Conservation (phyloP, 2,329 filamentous ascomycete species). For the Fusarium humuli region DNA sequence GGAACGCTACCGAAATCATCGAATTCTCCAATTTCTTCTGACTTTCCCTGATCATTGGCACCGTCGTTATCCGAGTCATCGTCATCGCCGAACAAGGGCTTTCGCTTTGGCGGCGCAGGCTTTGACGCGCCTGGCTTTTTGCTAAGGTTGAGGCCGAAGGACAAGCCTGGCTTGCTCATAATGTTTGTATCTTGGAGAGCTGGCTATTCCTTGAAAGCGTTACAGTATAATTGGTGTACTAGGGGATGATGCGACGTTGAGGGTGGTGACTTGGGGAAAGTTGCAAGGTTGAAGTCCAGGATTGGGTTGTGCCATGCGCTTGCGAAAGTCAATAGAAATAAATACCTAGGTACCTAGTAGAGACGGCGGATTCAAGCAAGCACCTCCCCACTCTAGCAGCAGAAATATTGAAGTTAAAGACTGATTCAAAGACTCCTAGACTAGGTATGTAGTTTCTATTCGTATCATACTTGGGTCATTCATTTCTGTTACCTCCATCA, state of each 20-base stretch:
- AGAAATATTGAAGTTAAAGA: background rate
- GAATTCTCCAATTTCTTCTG: conserved; percentile 73
- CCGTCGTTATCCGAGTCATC: conserved; percentile 65
- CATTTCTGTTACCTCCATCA: background rate
- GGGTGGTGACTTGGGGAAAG: background rate
- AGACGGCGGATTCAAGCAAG: background rate
- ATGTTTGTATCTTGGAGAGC: conserved; percentile 4
- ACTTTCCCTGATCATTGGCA: conserved; percentile 52
- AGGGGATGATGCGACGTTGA: conserved; percentile 8
- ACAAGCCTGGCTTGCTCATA: conserved; percentile 63
- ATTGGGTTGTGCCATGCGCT: background rate
- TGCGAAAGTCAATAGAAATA: background rate
- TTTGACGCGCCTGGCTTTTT: conserved; percentile 68
- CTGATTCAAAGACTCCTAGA: background rate
- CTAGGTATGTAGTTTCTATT: background rate
- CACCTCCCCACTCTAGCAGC: background rate
- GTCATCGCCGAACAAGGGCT: conserved; percentile 68
- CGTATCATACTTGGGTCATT: background rate
- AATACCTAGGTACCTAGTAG: background rate
- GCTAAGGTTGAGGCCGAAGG: conserved; percentile 69
- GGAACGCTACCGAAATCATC: conserved; percentile 57
- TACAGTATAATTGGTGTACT: background rate
- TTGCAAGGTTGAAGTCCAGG: conserved; percentile 19
- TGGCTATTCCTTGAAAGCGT: background rate
- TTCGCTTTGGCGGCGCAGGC: conserved; percentile 62